Evolutionary conservation across 371 early-diverging fungal genomes (phyloP), one percentile per base, ranked within the genome.

Genomic region (Coemansia sp.): DNA sequence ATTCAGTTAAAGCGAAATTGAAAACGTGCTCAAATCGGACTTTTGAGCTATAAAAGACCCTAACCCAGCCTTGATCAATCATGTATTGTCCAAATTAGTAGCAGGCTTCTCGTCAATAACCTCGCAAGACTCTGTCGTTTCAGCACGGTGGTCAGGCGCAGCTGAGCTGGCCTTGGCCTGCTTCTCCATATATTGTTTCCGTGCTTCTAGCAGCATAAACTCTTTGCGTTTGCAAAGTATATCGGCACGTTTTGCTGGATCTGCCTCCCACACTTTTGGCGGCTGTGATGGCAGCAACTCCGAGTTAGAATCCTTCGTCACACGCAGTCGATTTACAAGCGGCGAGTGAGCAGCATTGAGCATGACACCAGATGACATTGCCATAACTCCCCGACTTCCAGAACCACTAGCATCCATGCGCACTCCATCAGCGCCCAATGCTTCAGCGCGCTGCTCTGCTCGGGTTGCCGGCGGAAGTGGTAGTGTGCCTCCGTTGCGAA

Each of bases 131-230:
- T 4, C 52, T 7, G 37, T 52, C 23, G 39, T 16, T n/a, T 62
- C 40, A 20, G 25, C 9, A 9, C 33, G 52, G 21, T 20, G 20
- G 21, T 21, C 21, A 23, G 52, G 52, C 54, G 25, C 2, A 2
- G 51, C 18, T 9, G 48, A 25, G 26, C 60, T 39, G 18, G 28
- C 20, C 9, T 28, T 42, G 48, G 61, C 47, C 26, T 65, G 64
- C 60, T 56, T 70, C 33, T 77, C 77, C 39, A 71, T 54, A 56
- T 71, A 77, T 72, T 82, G 87, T 90, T 87, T 88, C 79, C 93
- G 87, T 28, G 95, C 95, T 79, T 91, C 90, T 62, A 90, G 80
- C 11, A 95, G 86, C 94, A 95, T 94, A 69, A 85, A 88, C 72
- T 93, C 94, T 79, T 95, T 95, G 53, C 93, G 86, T 57, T 86